Evolutionary conservation across 176 grass and related monocot species (phyloP), one percentile per base, ranked within the genome.

Genomic region (Hsuehochloa calcarea): DNA sequence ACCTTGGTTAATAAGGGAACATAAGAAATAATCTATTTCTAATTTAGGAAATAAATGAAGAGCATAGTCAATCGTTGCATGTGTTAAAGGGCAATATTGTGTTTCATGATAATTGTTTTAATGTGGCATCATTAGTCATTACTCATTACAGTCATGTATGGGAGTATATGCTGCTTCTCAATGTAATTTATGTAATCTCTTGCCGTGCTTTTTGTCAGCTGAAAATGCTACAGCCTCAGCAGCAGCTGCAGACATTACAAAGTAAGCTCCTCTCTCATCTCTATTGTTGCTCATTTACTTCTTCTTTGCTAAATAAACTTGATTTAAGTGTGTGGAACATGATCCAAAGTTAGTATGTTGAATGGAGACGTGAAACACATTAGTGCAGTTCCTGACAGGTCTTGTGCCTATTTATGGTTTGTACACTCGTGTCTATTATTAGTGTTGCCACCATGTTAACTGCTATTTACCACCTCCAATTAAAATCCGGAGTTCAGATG

Each of bases 171-270:
- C 70, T 74, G 65, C 47, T 89, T 90, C 58, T 88, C 72, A 80
- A 80, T 70, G 51, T 85, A 44, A 72, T 67, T 82, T 86, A 79
- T 46, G 49, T 77, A 59, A 87, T 46, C 49, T 87, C 22, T 75
- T 87, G 22, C 50, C 26, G 12, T 70, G 35, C 61, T 65, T 90
- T 72, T 86, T 86, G 49, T 70, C 75, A 89, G 88, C 81, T 80
- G 89, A 94, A 89, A 85, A 86, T 80, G 88, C 80, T 65, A 82
- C 85, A 50, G 71, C 80, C 63, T 83, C 88, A 47, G 86, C 85
- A 83, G 93, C 90, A 51, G 86, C 95, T 47, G 89, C 93, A 66
- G 93, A 99, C 75, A 84, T 89, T 92, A 99, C 97, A 77, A 99
- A 99, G 97, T 99, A 92, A 78, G 85, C 14, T 66, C 41, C 67